Percentiles rank a stretch among this genome's conserved stretches.
phyloP scores from a whole-genome alignment of 331 rosid species.

The Erythrophleum ivorense region DNA sequence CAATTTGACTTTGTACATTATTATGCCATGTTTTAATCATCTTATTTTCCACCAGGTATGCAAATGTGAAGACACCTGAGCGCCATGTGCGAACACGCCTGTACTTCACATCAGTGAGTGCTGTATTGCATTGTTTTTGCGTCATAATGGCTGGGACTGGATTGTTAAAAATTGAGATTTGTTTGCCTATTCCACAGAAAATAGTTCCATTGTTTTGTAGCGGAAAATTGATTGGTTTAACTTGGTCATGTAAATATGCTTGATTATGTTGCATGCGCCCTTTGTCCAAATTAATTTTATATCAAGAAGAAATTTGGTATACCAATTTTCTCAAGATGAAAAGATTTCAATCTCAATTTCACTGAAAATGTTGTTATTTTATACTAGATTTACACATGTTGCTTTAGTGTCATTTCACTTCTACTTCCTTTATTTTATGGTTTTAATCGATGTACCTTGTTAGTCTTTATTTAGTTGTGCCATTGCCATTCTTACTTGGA shows the following conservation, averaged over 20 bases:
- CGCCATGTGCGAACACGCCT: slow-evolving; percentile 97
- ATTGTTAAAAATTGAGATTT: not conserved
- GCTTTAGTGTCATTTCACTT: slow-evolving; percentile 3
- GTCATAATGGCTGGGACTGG: slow-evolving; percentile 26
- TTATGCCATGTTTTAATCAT: slow-evolving; percentile 28
- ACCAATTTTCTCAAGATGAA: slow-evolving; percentile 2
- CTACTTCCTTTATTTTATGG: slow-evolving; percentile 12
- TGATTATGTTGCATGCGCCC: not conserved
- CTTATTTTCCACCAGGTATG: slow-evolving; percentile 72
- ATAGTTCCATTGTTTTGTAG: not conserved
- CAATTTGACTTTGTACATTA: slow-evolving; percentile 34
- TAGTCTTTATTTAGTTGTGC: slow-evolving; percentile 21
- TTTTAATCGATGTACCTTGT: not conserved
- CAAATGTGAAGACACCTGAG: slow-evolving; percentile 94
- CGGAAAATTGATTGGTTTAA: not conserved
- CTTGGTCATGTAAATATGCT: not conserved
- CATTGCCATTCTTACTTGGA: not conserved
- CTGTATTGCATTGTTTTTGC: slow-evolving; percentile 6
- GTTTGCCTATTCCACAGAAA: not conserved
- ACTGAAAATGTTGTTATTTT: not conserved
- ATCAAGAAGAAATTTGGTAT: not conserved
- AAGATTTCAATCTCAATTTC: not conserved
- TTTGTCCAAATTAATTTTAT: not conserved
- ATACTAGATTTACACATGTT: slow-evolving; percentile 18
- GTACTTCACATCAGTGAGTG: slow-evolving; percentile 96